Evolutionary conservation across 306 rosid genomes (phyloP).

Genomic region (Medicago arabica): DNA sequence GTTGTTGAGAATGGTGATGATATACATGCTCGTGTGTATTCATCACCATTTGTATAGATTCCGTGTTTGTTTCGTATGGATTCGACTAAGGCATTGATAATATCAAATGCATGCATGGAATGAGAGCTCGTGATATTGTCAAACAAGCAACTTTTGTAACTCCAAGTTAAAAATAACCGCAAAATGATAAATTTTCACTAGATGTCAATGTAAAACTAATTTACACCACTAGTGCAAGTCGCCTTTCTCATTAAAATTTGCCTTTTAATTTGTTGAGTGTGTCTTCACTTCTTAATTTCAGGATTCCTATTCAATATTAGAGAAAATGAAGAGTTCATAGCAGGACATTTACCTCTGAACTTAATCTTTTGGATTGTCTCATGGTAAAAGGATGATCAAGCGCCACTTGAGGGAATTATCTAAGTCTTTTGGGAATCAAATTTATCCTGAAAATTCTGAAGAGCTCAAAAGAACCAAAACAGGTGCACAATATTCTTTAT

Average conservation of each 20-base stretch:
- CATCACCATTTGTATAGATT: neutral
- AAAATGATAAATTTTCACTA: neutral
- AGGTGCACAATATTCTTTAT: slow-evolving; percentile 53
- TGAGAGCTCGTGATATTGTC: neutral
- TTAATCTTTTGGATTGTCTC: slow-evolving; percentile 13
- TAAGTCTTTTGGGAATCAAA: slow-evolving; percentile 49
- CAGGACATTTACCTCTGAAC: slow-evolving; percentile 11
- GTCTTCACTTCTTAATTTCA: slow-evolving; percentile 34
- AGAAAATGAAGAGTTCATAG: slow-evolving; percentile 33
- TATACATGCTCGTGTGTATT: neutral
- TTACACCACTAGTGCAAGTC: too few relatives aligned
- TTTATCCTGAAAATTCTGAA: slow-evolving; percentile 52
- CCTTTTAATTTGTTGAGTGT: slow-evolving; percentile 2
- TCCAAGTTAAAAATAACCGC: neutral
- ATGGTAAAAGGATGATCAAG: slow-evolving; percentile 57
- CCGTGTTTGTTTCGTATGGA: too few relatives aligned
- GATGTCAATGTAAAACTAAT: neutral
- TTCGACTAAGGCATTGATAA: too few relatives aligned
- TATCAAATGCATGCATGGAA: neutral
- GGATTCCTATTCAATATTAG: slow-evolving; percentile 30
- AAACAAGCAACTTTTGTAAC: neutral
- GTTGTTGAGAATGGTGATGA: too few relatives aligned
- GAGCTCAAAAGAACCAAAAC: slow-evolving; percentile 57
- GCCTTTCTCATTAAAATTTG: too few relatives aligned
- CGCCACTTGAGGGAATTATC: slow-evolving; percentile 56